Base-by-base conservation (phyloP, 1,284 basidiomycete genomes). In the Trichosporon inkin region DNA sequence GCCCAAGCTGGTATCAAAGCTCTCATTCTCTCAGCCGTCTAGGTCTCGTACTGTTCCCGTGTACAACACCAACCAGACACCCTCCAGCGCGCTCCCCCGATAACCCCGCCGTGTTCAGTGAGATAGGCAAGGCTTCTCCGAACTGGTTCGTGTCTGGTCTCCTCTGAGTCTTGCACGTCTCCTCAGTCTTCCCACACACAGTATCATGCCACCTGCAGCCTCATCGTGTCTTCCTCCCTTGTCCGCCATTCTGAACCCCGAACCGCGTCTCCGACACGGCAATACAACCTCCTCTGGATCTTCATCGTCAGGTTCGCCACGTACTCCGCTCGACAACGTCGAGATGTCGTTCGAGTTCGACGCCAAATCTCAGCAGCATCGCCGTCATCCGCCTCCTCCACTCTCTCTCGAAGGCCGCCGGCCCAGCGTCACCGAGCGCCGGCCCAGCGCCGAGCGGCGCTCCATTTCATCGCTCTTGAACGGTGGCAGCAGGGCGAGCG, bases 401-500 rank as follows among this genome's bases (percentile, higher is more conserved):
- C 40, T 24, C 10, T 53, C 35, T 19, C 57, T 38, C 52, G 11
- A 54, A 22, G 3, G 44, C 2, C 41, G 28, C 28, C 28, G 28
- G 4, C 28, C 28, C 5, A 3, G 51, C 32, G 28, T 14, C 38
- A 35, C 17, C n/a, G 32, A 28, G 10, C 32, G 49, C 38, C 44
- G 60, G 24, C 54, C 54, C 0, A 62, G 62, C 37, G 59, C 56
- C 14, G 62, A 60, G 37, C 56, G 59, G 11, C 56, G 56, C 22
- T 58, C 41, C 40, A 64, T 64, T 22, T 53, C 56, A 0, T 41
- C 56, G 5, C 41, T 64, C 7, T 41, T 64, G 24, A 64, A 64
- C 40, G 59, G 44, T 16, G 40, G 44, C 44, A 32, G 22, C 24
- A 49, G 44, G 28, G 8, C 28, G 28, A 32, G 28, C 28, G 28